Evolutionary conservation across 352 stramenopile species (phyloP).

Genomic region (Phytophthora ohioensis): DNA sequence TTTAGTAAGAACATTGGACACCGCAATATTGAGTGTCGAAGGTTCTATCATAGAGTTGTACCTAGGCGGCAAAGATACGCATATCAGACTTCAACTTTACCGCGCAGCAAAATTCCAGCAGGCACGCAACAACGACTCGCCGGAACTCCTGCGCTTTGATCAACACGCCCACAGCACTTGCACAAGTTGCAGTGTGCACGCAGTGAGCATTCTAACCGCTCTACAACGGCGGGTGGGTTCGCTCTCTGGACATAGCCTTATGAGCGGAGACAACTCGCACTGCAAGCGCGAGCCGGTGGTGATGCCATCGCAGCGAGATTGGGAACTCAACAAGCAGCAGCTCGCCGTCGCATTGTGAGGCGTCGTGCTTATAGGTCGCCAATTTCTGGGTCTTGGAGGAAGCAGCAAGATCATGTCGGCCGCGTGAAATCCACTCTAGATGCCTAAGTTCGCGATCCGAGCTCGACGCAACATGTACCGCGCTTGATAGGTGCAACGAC

Average conservation of each 20-base stretch:
- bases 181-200: slow-evolving; percentile 4
- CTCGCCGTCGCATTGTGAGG: slow-evolving; percentile 10
- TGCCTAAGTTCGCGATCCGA: slow-evolving; percentile 9
- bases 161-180: background rate
- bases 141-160: background rate
- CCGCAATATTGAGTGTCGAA: slow-evolving; percentile 2
- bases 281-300: background rate
- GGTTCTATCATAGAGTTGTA: slow-evolving; percentile 24
- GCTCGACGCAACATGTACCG: slow-evolving; percentile 9
- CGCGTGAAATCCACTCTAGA: background rate
- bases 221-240: slow-evolving; percentile 9
- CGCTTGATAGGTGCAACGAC: background rate
- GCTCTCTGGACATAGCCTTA: background rate
- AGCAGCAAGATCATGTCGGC: slow-evolving; percentile 2
- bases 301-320: slow-evolving; percentile 6
- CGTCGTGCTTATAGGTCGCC: background rate
- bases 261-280: no score
- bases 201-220: background rate
- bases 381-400: no score
- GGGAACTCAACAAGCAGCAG: slow-evolving; percentile 5
- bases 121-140: background rate
- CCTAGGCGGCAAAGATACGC: slow-evolving; percentile 19
- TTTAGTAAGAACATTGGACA: slow-evolving; percentile 7
- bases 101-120: background rate
- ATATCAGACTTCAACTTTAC: background rate